phyloP scores from a whole-genome alignment of 208 protist species.

The Trypanosoma caninum region DNA sequence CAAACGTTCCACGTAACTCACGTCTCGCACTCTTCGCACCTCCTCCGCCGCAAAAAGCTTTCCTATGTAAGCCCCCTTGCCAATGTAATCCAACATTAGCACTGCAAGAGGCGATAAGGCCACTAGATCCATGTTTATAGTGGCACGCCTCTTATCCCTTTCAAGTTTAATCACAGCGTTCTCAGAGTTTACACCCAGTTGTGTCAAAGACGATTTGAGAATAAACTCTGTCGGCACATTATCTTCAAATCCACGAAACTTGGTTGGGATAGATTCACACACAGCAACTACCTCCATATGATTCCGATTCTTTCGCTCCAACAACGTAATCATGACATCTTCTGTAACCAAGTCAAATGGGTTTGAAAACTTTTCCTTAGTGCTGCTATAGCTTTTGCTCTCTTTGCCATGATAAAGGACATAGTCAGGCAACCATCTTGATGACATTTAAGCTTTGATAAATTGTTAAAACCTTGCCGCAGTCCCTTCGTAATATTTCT shows the following conservation, averaged over 20 bases:
- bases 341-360: conserved; percentile 77
- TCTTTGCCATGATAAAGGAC: conserved; percentile 54
- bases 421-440: conserved; percentile 82
- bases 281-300: conserved; percentile 34
- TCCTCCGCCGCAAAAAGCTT: conserved; percentile 87
- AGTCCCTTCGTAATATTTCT: background rate
- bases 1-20: conserved; percentile 78
- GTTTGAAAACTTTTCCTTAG: conserved; percentile 64
- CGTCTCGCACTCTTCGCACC: conserved; percentile 66
- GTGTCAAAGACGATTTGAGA: conserved; percentile 84
- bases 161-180: conserved; percentile 61
- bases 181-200: conserved; percentile 86
- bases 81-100: conserved; percentile 83
- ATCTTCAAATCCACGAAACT: conserved; percentile 74
- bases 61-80: conserved; percentile 66
- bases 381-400: conserved; percentile 55
- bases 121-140: conserved; percentile 59
- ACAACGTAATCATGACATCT: conserved; percentile 49
- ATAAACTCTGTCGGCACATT: conserved; percentile 72
- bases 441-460: conserved; percentile 21
- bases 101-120: conserved; percentile 80
- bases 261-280: conserved; percentile 52
- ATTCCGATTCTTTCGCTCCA: conserved; percentile 30
- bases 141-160: conserved; percentile 24
- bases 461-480: background rate